A percentile compares a stretch with the other conserved stretches of the same genome.
phyloP scores from a whole-genome alignment of 495 filamentous ascomycete genomes.

The Collariella sp. region DNA sequence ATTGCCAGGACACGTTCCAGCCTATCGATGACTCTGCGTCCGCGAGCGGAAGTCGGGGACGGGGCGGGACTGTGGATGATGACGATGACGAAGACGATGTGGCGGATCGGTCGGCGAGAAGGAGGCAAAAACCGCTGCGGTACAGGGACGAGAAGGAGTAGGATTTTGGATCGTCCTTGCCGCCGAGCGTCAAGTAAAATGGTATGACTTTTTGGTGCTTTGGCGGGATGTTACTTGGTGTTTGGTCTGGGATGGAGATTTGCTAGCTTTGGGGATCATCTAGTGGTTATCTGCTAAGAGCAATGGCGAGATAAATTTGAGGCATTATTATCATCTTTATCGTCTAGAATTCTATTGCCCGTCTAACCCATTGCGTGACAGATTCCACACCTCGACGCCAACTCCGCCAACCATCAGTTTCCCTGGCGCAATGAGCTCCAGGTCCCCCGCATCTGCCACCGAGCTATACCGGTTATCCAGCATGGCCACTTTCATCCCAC shows the following conservation, averaged over 20 bases:
- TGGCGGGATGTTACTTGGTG: neutral
- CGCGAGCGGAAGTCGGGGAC: neutral
- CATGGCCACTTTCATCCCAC: constrained; percentile 33
- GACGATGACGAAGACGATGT: constrained; percentile 14
- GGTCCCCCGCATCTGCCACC: constrained; percentile 50
- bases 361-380: neutral
- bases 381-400: constrained; percentile 23
- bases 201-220: neutral
- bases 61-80: neutral
- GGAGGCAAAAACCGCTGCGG: constrained; percentile 20
- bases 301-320: too few relatives aligned
- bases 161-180: constrained; percentile 6
- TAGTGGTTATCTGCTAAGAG: too few relatives aligned
- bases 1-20: constrained; percentile 12
- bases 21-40: constrained; percentile 10
- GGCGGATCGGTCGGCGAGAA: constrained; percentile 11
- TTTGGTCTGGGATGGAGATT: neutral
- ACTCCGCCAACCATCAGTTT: constrained; percentile 22
- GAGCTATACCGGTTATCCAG: constrained; percentile 48
- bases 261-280: too few relatives aligned
- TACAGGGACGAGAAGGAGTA: constrained; percentile 21
- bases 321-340: neutral
- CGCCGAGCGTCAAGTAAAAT: neutral
- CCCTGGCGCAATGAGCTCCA: constrained; percentile 20
- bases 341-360: neutral